Evolutionary conservation across 805 yeast species (phyloP), one percentile per base, ranked within the genome.

Genomic region (Hanseniaspora meyeri): DNA sequence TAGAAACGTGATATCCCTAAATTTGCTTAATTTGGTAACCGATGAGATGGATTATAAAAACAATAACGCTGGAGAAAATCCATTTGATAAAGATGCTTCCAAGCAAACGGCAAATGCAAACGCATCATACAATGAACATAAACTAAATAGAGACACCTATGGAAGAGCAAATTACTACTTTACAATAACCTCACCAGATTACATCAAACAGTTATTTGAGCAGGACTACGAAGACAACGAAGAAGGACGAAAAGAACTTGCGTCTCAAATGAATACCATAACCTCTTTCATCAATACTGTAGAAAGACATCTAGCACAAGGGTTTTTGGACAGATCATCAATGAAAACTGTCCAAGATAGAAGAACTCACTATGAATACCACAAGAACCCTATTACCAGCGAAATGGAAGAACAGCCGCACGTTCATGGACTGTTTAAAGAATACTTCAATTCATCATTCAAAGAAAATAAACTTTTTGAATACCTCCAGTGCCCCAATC

Each of bases 71-170:
- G n/a, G n/a, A 3, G 38, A 36, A 12, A 12, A 10, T 32, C 10
- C 14, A 36, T 14, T n/a, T 10, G 5, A 10, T 9, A 32, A 65
- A 42, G 65, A 65, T 49, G 61, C 64, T 9, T 64, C 62, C 53
- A 66, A 67, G 52, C 63, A 62, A 32, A 60, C 62, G 29, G 67
- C 66, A 42, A 64, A 68, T 24, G 60, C 61, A 39, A 68, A 70
- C 51, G 66, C 36, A 10, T 32, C 67, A 45, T 70, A 67, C 55
- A 61, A 60, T 27, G 66, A 65, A 51, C 64, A 67, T 31, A 64
- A 64, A 51, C 43, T 57, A 3, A 71, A 68, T 51, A 68, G 67
- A 4, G 40, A 57, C 10, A 38, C 32, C 9, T 45, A 39, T 19
- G 49, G 56, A 14, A 57, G 55, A 34, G 49, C 55, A 14, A 57